A percentile compares a stretch with the other conserved stretches of the same genome.
phyloP scores from a whole-genome alignment of 768 basidiomycete species.

The Russula sp. region DNA sequence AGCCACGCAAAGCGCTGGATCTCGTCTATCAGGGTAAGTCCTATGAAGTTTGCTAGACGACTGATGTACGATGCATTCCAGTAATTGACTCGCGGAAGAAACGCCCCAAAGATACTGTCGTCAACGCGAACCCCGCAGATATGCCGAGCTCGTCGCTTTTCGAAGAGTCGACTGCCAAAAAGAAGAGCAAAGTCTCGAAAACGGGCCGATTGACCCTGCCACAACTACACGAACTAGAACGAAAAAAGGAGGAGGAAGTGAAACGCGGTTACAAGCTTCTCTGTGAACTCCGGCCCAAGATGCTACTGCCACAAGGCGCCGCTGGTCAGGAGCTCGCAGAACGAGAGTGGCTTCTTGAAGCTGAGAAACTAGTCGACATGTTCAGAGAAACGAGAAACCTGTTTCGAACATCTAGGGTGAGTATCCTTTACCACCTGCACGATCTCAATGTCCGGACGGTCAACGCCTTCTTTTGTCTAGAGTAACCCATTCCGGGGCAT shows the following conservation, averaged over 20 bases:
- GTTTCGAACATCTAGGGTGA: constrained; percentile 74
- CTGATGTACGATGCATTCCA: constrained; percentile 19
- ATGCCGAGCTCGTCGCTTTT: constrained; percentile 54
- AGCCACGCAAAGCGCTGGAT: constrained; percentile 77
- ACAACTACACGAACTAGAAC: constrained; percentile 42
- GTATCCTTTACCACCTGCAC: constrained; percentile 27
- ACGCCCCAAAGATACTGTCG: constrained; percentile 25
- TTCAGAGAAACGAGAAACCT: constrained; percentile 84
- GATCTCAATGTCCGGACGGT: not conserved
- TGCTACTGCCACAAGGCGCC: constrained; percentile 43
- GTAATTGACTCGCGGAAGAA: constrained; percentile 41
- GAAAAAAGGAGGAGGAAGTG: constrained; percentile 52
- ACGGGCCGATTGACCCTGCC: constrained; percentile 51
- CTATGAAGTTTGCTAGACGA: not conserved
- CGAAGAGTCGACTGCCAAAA: constrained; percentile 48
- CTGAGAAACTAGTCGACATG: constrained; percentile 82
- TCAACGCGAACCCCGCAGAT: constrained; percentile 30
- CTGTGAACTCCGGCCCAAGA: constrained; percentile 58
- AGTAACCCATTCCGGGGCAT: constrained; percentile 64
- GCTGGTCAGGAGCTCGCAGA: constrained; percentile 50
- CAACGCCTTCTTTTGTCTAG: constrained; percentile 32
- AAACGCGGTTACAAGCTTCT: constrained; percentile 58
- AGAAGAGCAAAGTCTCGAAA: constrained; percentile 39
- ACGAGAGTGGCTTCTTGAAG: constrained; percentile 77
- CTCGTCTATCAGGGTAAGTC: constrained; percentile 75